Conservation (phyloP, 805 yeast species). For the Metahyphopichia silvanorum region DNA sequence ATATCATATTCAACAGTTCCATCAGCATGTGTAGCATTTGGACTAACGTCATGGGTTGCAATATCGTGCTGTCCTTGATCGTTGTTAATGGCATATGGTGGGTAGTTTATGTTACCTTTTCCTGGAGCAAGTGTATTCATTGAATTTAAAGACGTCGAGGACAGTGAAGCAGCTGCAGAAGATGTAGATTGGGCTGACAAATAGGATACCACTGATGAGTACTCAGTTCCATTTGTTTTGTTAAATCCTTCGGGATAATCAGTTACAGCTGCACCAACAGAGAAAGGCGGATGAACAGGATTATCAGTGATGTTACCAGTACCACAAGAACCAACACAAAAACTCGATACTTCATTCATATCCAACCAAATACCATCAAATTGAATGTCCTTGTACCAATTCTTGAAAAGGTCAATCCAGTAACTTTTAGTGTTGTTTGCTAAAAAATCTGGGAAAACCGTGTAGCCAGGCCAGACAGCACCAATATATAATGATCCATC, state of each 20-base stretch:
- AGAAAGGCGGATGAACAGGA: conserved; percentile 16
- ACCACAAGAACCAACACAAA: conserved; percentile 31
- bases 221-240: conserved; percentile 13
- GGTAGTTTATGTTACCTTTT: conserved; percentile 27
- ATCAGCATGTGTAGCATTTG: conserved; percentile 25
- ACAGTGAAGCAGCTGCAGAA: conserved; percentile 7
- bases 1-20: conserved; percentile 25
- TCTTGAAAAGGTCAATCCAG: conserved; percentile 18
- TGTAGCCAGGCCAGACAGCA: conserved; percentile 29
- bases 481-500: conserved; percentile 26
- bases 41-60: conserved; percentile 22
- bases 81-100: conserved; percentile 31
- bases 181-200: conserved; percentile 6
- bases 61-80: conserved; percentile 18
- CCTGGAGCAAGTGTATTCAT: conserved; percentile 16
- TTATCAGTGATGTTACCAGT: conserved; percentile 11
- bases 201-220: conserved; percentile 7
- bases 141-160: conserved; percentile 9
- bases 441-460: conserved; percentile 26
- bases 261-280: conserved; percentile 9
- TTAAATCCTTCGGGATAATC: conserved; percentile 14
- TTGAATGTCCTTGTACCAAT: conserved; percentile 15
- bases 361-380: conserved; percentile 22
- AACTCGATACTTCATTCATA: conserved; percentile 25
- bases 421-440: conserved; percentile 15